Percentiles rank a stretch among this genome's conserved stretches.
Evolutionary conservation across 306 rosid genomes (phyloP).

Genomic region (Quercus ilex): DNA sequence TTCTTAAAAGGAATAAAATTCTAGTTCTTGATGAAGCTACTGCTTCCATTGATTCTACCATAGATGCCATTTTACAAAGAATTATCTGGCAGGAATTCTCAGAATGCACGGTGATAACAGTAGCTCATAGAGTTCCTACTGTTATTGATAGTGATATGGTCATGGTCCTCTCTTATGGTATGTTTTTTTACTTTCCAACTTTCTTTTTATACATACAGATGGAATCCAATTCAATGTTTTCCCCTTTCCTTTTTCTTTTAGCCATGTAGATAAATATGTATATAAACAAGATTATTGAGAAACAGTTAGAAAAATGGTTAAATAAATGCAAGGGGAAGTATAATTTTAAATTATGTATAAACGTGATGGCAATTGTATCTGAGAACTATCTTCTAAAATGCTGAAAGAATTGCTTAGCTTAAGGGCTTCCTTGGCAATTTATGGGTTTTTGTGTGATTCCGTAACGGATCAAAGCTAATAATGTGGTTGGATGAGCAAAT

Average conservation of each 20-base stretch:
- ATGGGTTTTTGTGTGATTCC: background rate
- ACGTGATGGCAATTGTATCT: too few relatives aligned
- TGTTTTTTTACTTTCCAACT: background rate
- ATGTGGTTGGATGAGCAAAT: too few relatives aligned
- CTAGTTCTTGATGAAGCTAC: conserved; percentile 85
- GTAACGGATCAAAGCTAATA: too few relatives aligned
- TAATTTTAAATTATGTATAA: too few relatives aligned
- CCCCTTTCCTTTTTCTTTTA: too few relatives aligned
- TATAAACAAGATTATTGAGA: too few relatives aligned
- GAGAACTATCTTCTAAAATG: too few relatives aligned
- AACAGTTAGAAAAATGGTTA: too few relatives aligned
- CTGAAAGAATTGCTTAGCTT: too few relatives aligned
- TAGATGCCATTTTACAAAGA: conserved; percentile 57
- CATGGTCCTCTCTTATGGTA: conserved; percentile 76
- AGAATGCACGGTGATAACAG: conserved; percentile 66
- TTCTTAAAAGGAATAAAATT: conserved; percentile 62
- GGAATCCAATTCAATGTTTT: background rate
- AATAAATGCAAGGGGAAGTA: too few relatives aligned
- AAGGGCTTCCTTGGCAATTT: too few relatives aligned
- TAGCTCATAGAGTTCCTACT: conserved; percentile 79
- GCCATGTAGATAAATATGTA: too few relatives aligned
- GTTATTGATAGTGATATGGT: conserved; percentile 74
- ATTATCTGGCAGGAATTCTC: conserved; percentile 64
- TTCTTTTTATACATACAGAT: background rate
- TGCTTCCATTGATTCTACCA: conserved; percentile 73